Percentiles rank a stretch among this genome's conserved stretches.
These are phyloP conservation scores for Pelargonium citronellum DNA, from an alignment of 441 rosid genomes.

Conservation along the genomic window DNA sequence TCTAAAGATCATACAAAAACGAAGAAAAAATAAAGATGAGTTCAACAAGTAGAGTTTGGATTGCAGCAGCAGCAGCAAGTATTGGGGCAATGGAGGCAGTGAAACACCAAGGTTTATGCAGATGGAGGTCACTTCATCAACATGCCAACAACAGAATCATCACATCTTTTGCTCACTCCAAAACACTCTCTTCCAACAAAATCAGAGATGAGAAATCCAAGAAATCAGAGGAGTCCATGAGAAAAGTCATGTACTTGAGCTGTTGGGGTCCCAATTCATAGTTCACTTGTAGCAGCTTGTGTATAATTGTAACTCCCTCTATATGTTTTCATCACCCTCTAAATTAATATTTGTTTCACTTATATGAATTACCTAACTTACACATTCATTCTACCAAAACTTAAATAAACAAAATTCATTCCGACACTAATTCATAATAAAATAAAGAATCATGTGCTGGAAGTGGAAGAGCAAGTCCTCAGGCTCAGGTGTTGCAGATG, in stretches of 20 bases:
- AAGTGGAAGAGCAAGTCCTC: too few species aligned
- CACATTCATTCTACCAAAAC: too few species aligned
- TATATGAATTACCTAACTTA: too few species aligned
- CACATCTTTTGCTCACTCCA: constrained; percentile 29
- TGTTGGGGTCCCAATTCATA: constrained; percentile 23
- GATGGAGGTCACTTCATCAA: constrained; percentile 49
- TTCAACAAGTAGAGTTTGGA: constrained; percentile 30
- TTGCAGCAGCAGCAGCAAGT: constrained; percentile 24
- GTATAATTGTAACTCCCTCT: too few species aligned
- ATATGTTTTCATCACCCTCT: too few species aligned
- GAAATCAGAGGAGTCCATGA: constrained; percentile 27
- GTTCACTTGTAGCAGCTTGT: too few species aligned
- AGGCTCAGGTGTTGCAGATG: too few species aligned
- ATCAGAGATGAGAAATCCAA: background rate
- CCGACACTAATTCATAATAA: too few species aligned
- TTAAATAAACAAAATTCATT: too few species aligned
- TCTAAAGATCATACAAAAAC: too few species aligned
- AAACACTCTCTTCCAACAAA: constrained; percentile 19
- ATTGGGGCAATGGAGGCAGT: constrained; percentile 36
- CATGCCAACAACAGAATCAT: constrained; percentile 27
- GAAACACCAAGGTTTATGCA: constrained; percentile 43
- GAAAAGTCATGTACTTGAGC: constrained; percentile 31
- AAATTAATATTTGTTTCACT: too few species aligned
- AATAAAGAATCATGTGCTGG: too few species aligned
- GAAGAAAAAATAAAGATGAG: constrained; percentile 12